phyloP scores from a whole-genome alignment of 306 rosid genomes.

The Cotoneaster glaucophyllus region DNA sequence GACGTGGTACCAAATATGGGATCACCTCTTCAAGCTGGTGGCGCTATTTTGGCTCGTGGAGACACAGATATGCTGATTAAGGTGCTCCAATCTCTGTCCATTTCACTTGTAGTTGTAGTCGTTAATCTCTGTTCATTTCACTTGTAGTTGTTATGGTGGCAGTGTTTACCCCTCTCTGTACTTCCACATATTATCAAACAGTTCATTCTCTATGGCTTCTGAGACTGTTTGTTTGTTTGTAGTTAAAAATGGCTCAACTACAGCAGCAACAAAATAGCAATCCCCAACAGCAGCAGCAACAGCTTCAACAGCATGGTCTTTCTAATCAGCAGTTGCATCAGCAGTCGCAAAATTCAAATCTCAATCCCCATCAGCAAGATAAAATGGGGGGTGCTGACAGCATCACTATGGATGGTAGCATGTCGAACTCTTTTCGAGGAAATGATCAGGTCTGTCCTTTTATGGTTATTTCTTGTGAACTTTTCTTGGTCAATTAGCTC shows the following conservation, averaged over 20 bases:
- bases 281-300: conserved; percentile 58
- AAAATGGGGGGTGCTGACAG: conserved; percentile 78
- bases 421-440: conserved; percentile 93
- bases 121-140: background rate
- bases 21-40: conserved; percentile 78
- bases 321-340: conserved; percentile 82
- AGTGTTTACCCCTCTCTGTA: background rate
- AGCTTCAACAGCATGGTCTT: conserved; percentile 82
- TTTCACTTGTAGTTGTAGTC: conserved; percentile 4
- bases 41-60: conserved; percentile 68
- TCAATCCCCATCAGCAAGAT: conserved; percentile 84
- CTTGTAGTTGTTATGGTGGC: conserved; percentile 3
- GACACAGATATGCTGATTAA: conserved; percentile 75
- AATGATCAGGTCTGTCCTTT: conserved; percentile 83
- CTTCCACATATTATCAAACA: background rate
- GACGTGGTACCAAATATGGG: conserved; percentile 78
- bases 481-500: background rate
- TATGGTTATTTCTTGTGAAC: background rate
- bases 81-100: conserved; percentile 35
- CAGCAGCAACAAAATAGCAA: conserved; percentile 63
- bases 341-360: conserved; percentile 75
- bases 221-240: conserved; percentile 20
- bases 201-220: conserved; percentile 18
- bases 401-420: conserved; percentile 75
- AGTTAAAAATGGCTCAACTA: conserved; percentile 86